phyloP scores from a whole-genome alignment of 2,329 filamentous ascomycete species.

The Diaporthe helianthi region DNA sequence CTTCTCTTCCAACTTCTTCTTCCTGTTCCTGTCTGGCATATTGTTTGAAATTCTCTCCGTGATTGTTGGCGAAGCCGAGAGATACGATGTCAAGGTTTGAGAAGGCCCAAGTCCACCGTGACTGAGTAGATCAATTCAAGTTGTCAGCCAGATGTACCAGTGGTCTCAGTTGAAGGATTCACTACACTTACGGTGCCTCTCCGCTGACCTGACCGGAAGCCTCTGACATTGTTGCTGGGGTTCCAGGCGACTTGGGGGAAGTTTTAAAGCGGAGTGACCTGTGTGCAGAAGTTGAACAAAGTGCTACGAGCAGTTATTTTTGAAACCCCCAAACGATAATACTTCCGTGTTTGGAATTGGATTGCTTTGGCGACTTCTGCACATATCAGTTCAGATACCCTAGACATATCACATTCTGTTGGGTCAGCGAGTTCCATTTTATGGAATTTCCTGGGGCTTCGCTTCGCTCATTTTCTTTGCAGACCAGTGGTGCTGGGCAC shows the following conservation, averaged over 20 bases:
- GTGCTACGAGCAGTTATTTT: too few relatives aligned
- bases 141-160: neutral
- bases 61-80: neutral
- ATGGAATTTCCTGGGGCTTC: neutral
- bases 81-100: neutral
- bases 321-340: too few relatives aligned
- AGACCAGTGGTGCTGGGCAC: neutral
- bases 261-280: too few relatives aligned
- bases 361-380: too few relatives aligned
- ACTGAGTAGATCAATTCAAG: neutral
- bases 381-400: too few relatives aligned
- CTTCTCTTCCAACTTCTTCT: neutral
- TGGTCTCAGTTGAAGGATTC: too few relatives aligned
- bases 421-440: too few relatives aligned
- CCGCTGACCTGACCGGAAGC: neutral
- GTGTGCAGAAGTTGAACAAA: too few relatives aligned
- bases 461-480: neutral
- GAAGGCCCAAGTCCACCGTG: neutral
- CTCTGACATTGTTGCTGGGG: neutral
- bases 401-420: too few relatives aligned
- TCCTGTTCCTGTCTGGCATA: neutral
- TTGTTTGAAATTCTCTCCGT: neutral
- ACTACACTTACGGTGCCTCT: neutral
- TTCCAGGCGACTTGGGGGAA: too few relatives aligned
- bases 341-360: too few relatives aligned